Evolutionary conservation across 2,329 filamentous ascomycete species (phyloP).

Genomic region (Penicillium thymicola): DNA sequence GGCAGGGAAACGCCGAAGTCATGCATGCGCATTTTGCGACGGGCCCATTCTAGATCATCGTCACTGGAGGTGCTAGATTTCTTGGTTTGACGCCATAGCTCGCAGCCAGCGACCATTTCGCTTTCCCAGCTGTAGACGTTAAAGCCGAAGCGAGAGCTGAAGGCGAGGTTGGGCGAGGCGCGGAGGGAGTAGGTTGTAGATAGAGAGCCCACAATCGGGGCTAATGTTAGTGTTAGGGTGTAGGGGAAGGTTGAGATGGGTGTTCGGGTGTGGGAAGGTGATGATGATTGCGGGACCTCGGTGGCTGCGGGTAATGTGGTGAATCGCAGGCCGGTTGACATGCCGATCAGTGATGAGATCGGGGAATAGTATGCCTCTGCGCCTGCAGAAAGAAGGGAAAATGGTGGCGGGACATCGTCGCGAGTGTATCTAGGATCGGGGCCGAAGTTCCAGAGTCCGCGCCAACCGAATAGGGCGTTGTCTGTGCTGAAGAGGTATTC

Average conservation of each 20-base stretch:
- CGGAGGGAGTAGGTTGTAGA: conserved; percentile 89
- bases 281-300: conserved; percentile 20
- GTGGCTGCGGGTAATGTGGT: conserved; percentile 68
- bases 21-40: conserved; percentile 35
- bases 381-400: conserved; percentile 83
- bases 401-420: conserved; percentile 53
- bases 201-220: conserved; percentile 90
- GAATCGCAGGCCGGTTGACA: conserved; percentile 85
- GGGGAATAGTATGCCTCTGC: conserved; percentile 95
- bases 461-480: conserved; percentile 79
- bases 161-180: conserved; percentile 74
- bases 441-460: conserved; percentile 93
- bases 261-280: conserved; percentile 24
- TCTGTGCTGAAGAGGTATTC: conserved; percentile 93
- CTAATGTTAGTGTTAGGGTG: conserved; percentile 88
- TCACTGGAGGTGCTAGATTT: conserved; percentile 33
- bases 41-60: conserved; percentile 45
- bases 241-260: conserved; percentile 74
- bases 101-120: conserved; percentile 84
- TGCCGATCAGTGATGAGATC: conserved; percentile 86
- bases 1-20: conserved; percentile 23
- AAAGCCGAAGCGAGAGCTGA: conserved; percentile 91
- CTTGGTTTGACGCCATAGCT: conserved; percentile 72
- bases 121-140: conserved; percentile 99
- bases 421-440: conserved; percentile 50